Evolutionary conservation across 345 rosid species (phyloP).

Genomic region (Citrus maxima): DNA sequence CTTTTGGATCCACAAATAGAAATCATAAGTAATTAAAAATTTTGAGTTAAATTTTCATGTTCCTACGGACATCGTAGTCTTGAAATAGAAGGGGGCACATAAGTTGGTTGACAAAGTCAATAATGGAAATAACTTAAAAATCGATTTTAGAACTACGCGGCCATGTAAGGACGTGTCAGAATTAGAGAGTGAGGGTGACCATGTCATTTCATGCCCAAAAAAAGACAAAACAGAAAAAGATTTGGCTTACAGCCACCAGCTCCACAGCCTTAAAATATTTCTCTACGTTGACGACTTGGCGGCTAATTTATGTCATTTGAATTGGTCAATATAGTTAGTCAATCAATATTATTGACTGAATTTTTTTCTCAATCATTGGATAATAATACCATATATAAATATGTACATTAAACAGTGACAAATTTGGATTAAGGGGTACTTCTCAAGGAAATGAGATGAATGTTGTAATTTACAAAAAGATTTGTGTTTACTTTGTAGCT

Average conservation of each 20-base stretch:
- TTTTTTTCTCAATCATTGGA: background rate
- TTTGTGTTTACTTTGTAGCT: too few species aligned
- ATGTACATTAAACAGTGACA: too few species aligned
- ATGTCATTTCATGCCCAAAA: background rate
- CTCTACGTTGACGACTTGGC: background rate
- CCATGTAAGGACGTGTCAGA: background rate
- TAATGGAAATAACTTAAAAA: background rate
- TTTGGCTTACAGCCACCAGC: background rate
- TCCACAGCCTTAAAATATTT: background rate
- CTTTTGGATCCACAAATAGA: background rate
- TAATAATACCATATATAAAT: too few species aligned
- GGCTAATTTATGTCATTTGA: background rate
- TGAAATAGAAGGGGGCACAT: background rate
- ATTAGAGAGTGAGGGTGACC: background rate
- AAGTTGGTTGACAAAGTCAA: background rate
- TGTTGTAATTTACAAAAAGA: too few species aligned
- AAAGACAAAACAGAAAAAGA: too few species aligned
- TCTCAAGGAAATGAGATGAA: too few species aligned
- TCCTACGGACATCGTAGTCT: background rate
- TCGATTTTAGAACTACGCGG: background rate
- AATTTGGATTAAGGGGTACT: too few species aligned
- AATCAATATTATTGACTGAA: background rate
- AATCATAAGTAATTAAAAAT: background rate
- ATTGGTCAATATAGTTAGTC: background rate
- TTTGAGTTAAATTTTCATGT: background rate